phyloP scores from a whole-genome alignment of 164 flowering plant genomes.

The Echeveria elegans region DNA sequence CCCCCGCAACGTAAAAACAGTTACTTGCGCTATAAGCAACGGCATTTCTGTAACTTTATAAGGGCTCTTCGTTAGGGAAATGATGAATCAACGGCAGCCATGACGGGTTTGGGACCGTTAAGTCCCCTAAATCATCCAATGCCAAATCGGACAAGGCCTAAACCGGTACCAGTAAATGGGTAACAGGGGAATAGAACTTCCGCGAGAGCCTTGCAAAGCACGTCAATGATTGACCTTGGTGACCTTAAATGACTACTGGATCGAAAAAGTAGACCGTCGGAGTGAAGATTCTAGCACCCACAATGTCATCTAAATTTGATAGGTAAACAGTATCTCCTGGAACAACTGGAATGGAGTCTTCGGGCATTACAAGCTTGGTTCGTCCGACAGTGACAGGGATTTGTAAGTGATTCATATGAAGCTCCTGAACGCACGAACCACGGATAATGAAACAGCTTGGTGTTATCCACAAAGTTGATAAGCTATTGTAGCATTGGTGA shows the following conservation, averaged over 20 bases:
- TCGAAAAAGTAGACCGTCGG: slow-evolving; percentile 65
- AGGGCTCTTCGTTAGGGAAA: slow-evolving; percentile 50
- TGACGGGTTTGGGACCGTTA: slow-evolving; percentile 69
- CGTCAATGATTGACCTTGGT: slow-evolving; percentile 12
- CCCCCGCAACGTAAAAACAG: slow-evolving; percentile 71
- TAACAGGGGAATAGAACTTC: slow-evolving; percentile 71
- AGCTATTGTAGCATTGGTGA: neutral
- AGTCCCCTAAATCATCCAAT: slow-evolving; percentile 44
- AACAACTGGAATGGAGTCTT: slow-evolving; percentile 32
- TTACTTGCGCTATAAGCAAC: slow-evolving; percentile 69
- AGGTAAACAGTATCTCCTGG: slow-evolving; percentile 55
- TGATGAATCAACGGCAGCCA: slow-evolving; percentile 55
- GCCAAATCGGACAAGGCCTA: slow-evolving; percentile 45
- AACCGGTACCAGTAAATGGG: slow-evolving; percentile 75
- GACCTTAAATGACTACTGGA: slow-evolving; percentile 4
- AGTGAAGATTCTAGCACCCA: slow-evolving; percentile 77
- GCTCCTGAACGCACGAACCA: slow-evolving; percentile 60
- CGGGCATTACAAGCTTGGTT: slow-evolving; percentile 32
- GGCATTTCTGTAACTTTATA: slow-evolving; percentile 75
- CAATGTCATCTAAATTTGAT: slow-evolving; percentile 77
- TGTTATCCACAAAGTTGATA: neutral
- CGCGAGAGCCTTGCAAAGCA: slow-evolving; percentile 40
- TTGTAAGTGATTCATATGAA: slow-evolving; percentile 34
- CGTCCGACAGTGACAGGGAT: slow-evolving; percentile 39
- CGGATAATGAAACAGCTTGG: slow-evolving; percentile 17